Evolutionary conservation across 2,329 filamentous ascomycete species (phyloP).

Genomic region (Alternaria sp.): DNA sequence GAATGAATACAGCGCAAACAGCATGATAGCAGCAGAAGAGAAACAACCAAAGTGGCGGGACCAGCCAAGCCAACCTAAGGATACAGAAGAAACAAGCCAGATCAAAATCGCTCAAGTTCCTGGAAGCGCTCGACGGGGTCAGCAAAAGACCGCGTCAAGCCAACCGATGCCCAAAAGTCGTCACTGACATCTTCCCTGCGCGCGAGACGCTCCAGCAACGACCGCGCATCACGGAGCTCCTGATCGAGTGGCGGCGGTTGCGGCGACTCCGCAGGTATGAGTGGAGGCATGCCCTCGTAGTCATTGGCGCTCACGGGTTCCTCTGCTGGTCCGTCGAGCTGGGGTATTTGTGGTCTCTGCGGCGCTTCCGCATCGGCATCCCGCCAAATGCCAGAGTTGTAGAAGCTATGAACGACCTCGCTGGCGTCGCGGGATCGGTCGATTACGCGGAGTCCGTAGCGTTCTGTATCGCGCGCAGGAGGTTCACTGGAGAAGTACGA

Average conservation of each 20-base stretch:
- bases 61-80: conserved; percentile 1
- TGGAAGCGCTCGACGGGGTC: conserved; percentile 45
- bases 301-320: conserved; percentile 24
- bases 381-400: conserved; percentile 15
- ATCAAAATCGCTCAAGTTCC: conserved; percentile 37
- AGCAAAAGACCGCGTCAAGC: conserved; percentile 45
- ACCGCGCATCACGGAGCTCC: conserved; percentile 70
- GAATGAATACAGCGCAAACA: not conserved
- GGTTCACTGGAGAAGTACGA: conserved; percentile 34
- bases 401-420: conserved; percentile 38
- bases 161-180: conserved; percentile 72
- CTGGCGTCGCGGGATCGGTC: conserved; percentile 37
- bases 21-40: not conserved
- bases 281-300: conserved; percentile 22
- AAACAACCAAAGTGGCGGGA: not conserved
- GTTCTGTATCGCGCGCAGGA: conserved; percentile 32
- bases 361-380: conserved; percentile 7
- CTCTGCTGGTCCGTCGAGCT: conserved; percentile 26
- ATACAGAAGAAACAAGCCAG: not conserved
- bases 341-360: conserved; percentile 12
- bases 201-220: conserved; percentile 73
- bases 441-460: conserved; percentile 36
- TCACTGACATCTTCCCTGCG: conserved; percentile 78
- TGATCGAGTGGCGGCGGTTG: conserved; percentile 34
- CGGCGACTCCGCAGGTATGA: conserved; percentile 10